Evolutionary conservation across 2,329 filamentous ascomycete species (phyloP), one percentile per base, ranked within the genome.

Genomic region (Lecanosticta acicola): DNA sequence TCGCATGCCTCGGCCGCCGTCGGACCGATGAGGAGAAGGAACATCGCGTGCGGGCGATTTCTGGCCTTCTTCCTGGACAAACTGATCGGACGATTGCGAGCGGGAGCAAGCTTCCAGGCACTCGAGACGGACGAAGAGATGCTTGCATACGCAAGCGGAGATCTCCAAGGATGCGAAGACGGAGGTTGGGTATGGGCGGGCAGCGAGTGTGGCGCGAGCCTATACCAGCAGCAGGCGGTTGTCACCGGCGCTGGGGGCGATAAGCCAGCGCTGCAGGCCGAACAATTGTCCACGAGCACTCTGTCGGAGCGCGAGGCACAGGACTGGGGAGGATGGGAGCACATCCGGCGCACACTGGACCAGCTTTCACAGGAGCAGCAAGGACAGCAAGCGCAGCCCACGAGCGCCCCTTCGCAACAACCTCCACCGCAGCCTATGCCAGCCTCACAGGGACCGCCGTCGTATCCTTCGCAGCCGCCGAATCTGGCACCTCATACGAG

Each of bases 241-340:
- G 41, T 51, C 9, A 56, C 56, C 32, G 51, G 51, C 10, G 39
- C 49, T 33, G 34, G 50, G 19, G 41, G 41, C 9, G 52, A 55
- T 32, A 48, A 46, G 19, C 51, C 46, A 8, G 42, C 44, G 3
- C 36, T 51, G 29, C 50, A 43, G 39, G 54, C 46, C 16, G 54
- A 58, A 37, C 52, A 57, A 39, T 43, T 58, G 5, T 55, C 55
- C 3, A 53, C 51, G 8, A 54, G 51, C 36, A 54, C 53, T 13
- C 32, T 58, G 20, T 50, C 53, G 0, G 55, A 62, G 36, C 58
- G 55, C 18, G 61, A 64, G 43, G 50, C 49, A 36, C 72, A 75
- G 43, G 83, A 85, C 38, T 94, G 87, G 87, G 81, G 82, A 41
- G 87, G 86, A 2, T 96, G 90, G 90, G 79, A 80, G 17, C 77